Percentiles rank a stretch among this genome's conserved stretches.
phyloP scores from a whole-genome alignment of 129 eudicot genomes.

The Chrysanthemum lavandulifolium region DNA sequence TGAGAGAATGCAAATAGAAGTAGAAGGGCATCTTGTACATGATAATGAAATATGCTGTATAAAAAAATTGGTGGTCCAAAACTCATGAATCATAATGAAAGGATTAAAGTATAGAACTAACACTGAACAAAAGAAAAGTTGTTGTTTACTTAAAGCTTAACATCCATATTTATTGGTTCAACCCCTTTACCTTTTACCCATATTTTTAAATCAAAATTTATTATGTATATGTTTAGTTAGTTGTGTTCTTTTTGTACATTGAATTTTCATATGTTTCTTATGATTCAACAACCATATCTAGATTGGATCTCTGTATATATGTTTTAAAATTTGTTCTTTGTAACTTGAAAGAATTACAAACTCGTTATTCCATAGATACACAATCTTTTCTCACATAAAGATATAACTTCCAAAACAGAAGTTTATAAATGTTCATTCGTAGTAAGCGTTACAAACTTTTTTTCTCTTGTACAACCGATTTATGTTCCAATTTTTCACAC shows the following conservation, averaged over 20 bases:
- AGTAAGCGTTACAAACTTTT: too few species aligned
- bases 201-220: neutral
- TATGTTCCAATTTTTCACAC: too few species aligned
- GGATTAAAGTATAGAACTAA: conserved; percentile 13
- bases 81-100: conserved; percentile 33
- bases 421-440: too few species aligned
- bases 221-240: neutral
- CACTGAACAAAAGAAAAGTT: conserved; percentile 25
- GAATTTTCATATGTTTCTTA: neutral
- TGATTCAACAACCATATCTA: neutral
- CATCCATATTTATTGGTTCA: conserved; percentile 25
- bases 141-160: conserved; percentile 26
- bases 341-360: neutral
- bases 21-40: conserved; percentile 24
- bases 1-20: conserved; percentile 26
- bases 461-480: too few species aligned
- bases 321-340: neutral
- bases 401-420: too few species aligned
- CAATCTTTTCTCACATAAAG: neutral
- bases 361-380: neutral
- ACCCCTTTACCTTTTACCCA: conserved; percentile 12
- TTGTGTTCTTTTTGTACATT: too few species aligned
- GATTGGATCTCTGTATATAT: neutral
- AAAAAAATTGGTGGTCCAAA: conserved; percentile 27
- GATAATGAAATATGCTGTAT: neutral